Evolutionary conservation across 73 alveolate species (phyloP).

Genomic region (Paramecium pentaurelia): DNA sequence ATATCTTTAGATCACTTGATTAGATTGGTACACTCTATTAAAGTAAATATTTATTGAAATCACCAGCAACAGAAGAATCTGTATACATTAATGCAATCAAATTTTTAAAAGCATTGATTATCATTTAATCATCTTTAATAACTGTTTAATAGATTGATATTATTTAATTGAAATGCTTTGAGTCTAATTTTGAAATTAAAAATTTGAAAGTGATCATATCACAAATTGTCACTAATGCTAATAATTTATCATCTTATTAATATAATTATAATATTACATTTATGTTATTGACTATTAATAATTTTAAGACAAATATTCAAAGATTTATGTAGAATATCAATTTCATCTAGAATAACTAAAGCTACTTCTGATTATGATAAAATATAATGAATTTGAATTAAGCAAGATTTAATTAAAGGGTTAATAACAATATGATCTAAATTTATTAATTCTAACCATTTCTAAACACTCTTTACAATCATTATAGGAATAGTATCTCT

Average conservation of each 20-base stretch:
- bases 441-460: neutral
- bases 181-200: neutral
- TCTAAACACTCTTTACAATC: neutral
- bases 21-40: neutral
- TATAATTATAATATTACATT: neutral
- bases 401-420: neutral
- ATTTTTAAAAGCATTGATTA: neutral
- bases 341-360: neutral
- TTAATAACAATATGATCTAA: neutral
- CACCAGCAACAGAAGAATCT: neutral
- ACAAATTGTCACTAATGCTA: neutral
- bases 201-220: neutral
- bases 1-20: neutral
- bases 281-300: neutral
- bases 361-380: neutral
- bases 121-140: neutral
- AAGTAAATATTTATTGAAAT: neutral
- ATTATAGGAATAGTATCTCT: neutral
- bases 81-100: neutral
- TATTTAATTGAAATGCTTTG: neutral
- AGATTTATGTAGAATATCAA: neutral
- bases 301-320: neutral
- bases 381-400: neutral
- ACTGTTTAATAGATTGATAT: neutral
- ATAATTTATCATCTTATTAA: neutral